A percentile compares a stretch with the other conserved stretches of the same genome.
Evolutionary conservation across 768 basidiomycete genomes (phyloP).

Genomic region (Gloeopeniophorella convolvens): DNA sequence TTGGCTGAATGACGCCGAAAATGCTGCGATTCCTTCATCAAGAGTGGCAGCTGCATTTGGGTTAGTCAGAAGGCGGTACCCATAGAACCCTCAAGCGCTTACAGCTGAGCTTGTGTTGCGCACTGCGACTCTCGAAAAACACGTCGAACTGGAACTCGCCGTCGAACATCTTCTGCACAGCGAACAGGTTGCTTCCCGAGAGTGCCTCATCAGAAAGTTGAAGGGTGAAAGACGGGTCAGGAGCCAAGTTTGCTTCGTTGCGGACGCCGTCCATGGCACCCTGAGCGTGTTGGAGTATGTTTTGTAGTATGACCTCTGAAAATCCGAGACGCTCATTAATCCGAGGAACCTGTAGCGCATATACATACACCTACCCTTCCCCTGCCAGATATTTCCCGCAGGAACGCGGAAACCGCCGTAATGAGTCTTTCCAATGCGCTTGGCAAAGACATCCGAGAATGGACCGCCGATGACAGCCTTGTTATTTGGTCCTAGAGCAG

Average conservation of each 20-base stretch:
- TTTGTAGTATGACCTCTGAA: constrained; percentile 61
- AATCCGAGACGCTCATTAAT: not conserved
- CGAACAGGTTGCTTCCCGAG: constrained; percentile 72
- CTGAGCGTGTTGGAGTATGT: constrained; percentile 52
- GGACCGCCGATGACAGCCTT: constrained; percentile 45
- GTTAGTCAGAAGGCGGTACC: not conserved
- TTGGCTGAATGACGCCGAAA: constrained; percentile 51
- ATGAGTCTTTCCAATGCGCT: constrained; percentile 64
- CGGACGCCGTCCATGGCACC: constrained; percentile 49
- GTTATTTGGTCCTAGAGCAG: constrained; percentile 49
- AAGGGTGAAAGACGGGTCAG: constrained; percentile 78
- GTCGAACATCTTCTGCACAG: constrained; percentile 80
- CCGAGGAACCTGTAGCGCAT: not conserved
- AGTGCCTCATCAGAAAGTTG: constrained; percentile 70
- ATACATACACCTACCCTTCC: constrained; percentile 51
- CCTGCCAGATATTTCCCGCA: constrained; percentile 72
- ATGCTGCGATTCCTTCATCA: constrained; percentile 61
- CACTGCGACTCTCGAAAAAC: constrained; percentile 73
- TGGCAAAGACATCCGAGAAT: constrained; percentile 49
- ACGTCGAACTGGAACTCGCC: constrained; percentile 88
- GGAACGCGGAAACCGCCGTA: constrained; percentile 57
- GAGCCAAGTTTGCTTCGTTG: constrained; percentile 40
- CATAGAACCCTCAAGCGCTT: constrained; percentile 20
- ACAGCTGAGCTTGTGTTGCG: constrained; percentile 61
- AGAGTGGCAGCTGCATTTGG: constrained; percentile 47